phyloP scores from a whole-genome alignment of 163 green algal species.

The Volvox carteri region DNA sequence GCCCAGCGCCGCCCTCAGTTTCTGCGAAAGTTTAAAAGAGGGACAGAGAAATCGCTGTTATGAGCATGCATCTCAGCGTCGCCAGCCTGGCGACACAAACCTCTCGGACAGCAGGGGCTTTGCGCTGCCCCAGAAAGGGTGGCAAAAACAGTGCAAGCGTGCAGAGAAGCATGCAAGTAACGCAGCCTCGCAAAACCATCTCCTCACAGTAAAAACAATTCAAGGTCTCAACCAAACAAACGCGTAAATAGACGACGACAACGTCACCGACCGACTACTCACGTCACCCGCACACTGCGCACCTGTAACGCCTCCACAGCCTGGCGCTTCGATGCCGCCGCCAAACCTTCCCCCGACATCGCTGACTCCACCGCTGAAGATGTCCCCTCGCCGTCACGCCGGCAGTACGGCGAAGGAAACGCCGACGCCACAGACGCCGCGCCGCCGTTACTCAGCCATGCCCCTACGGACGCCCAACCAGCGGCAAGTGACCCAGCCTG shows the following conservation, averaged over 20 bases:
- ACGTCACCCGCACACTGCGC: no score
- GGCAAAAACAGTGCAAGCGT: no score
- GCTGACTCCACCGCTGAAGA: background rate
- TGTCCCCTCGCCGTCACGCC: background rate
- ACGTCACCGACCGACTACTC: no score
- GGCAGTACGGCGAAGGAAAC: background rate
- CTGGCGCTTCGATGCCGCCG: background rate
- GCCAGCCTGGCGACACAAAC: no score
- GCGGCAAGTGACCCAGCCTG: background rate
- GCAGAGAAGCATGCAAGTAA: no score
- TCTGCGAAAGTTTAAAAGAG: background rate
- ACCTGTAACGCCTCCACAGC: constrained; percentile 29
- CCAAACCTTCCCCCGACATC: background rate
- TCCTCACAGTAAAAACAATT: no score
- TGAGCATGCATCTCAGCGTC: no score
- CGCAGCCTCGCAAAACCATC: no score
- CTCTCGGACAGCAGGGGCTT: no score
- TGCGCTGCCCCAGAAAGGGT: no score
- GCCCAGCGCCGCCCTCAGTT: background rate
- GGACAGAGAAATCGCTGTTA: background rate
- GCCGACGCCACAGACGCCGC: background rate
- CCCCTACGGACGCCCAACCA: background rate
- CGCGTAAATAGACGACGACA: no score
- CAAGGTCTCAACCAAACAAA: no score
- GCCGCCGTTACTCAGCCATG: background rate